phyloP scores from a whole-genome alignment of 1,139 yeast genomes.

The Magnusiomyces tetraspermus region DNA sequence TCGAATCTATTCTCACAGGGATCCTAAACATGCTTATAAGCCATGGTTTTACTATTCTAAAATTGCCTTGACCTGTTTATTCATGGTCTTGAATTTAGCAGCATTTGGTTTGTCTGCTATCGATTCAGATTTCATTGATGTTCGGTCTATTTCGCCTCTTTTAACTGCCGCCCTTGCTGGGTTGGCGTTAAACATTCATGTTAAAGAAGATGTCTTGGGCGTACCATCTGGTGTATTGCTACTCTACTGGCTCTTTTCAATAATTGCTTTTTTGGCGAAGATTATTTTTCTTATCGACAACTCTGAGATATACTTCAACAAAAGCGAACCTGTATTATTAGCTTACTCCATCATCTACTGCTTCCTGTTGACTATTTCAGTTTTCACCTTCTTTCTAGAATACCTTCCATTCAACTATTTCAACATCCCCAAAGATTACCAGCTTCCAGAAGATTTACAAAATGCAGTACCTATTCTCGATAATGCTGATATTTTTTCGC shows the following conservation, averaged over 20 bases:
- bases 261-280: conserved; percentile 39
- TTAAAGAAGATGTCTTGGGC: conserved; percentile 55
- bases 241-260: conserved; percentile 60
- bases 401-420: conserved; percentile 14
- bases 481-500: conserved; percentile 66
- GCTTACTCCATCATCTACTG: conserved; percentile 11
- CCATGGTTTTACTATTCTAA: conserved; percentile 23
- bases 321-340: neutral
- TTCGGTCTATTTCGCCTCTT: conserved; percentile 36
- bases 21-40: conserved; percentile 20
- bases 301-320: neutral
- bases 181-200: conserved; percentile 50
- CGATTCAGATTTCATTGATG: conserved; percentile 28
- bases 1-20: conserved; percentile 29
- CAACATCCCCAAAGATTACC: conserved; percentile 9
- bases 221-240: conserved; percentile 60
- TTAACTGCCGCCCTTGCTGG: conserved; percentile 36
- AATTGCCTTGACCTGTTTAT: neutral
- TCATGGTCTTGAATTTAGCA: conserved; percentile 12
- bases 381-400: conserved; percentile 10
- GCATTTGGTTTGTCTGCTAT: conserved; percentile 15
- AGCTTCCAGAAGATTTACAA: conserved; percentile 1
- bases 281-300: conserved; percentile 28
- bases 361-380: conserved; percentile 6
- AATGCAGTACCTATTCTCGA: conserved; percentile 35